phyloP scores from a whole-genome alignment of 176 grass and related monocot genomes.

The Triticum monococcum region DNA sequence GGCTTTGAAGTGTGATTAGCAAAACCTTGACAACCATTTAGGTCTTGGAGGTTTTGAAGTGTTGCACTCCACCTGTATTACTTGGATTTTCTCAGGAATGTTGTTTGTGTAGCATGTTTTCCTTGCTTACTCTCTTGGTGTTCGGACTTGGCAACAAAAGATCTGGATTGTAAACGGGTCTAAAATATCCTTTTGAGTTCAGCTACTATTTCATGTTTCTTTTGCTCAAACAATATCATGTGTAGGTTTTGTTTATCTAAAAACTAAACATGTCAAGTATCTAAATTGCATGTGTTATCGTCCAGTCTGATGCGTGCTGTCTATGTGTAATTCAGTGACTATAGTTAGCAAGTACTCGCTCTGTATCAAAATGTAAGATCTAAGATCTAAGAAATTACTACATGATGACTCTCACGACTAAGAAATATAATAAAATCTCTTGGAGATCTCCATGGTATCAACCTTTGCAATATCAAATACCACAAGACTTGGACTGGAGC shows the following conservation, averaged over 20 bases:
- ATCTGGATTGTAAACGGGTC: neutral
- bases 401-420: too few species aligned
- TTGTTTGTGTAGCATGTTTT: neutral
- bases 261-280: too few species aligned
- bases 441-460: too few species aligned
- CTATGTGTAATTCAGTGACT: neutral
- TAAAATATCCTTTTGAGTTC: neutral
- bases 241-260: neutral
- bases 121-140: neutral
- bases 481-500: too few species aligned
- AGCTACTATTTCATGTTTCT: neutral
- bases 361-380: too few species aligned
- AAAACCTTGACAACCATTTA: neutral
- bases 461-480: too few species aligned
- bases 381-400: too few species aligned
- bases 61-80: neutral
- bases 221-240: neutral
- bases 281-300: neutral
- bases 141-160: neutral
- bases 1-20: neutral
- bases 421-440: too few species aligned
- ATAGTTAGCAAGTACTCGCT: too few species aligned
- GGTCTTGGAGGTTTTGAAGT: neutral
- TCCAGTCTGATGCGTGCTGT: neutral
- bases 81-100: neutral